Evolutionary conservation across 768 basidiomycete genomes (phyloP).

Genomic region (Clitopilus hobsonii): DNA sequence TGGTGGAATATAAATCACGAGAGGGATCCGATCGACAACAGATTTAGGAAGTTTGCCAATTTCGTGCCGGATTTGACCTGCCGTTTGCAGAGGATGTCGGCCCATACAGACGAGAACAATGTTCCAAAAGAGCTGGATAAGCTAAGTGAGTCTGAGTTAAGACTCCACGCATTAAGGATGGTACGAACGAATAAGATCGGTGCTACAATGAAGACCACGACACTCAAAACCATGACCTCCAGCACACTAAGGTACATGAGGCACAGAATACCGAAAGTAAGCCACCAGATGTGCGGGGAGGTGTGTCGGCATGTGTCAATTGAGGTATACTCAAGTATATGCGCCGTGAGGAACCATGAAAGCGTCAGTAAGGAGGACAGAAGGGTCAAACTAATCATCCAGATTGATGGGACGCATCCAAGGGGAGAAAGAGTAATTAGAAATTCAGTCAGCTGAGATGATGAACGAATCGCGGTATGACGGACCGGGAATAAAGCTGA

Average conservation of each 20-base stretch:
- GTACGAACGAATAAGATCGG: conserved; percentile 73
- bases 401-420: conserved; percentile 8
- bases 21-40: conserved; percentile 73
- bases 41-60: conserved; percentile 69
- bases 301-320: conserved; percentile 66
- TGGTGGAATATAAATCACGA: conserved; percentile 82
- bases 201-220: conserved; percentile 74
- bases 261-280: conserved; percentile 74
- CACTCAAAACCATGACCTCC: conserved; percentile 67
- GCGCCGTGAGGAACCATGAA: conserved; percentile 79
- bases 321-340: conserved; percentile 76
- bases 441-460: conserved; percentile 14
- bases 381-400: conserved; percentile 45
- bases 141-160: not conserved
- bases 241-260: conserved; percentile 71
- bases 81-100: conserved; percentile 73
- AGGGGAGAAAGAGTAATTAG: conserved; percentile 5
- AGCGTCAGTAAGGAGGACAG: conserved; percentile 68
- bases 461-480: conserved; percentile 18
- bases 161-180: not conserved
- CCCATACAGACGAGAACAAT: conserved; percentile 76
- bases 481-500: conserved; percentile 35
- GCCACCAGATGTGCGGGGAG: conserved; percentile 85
- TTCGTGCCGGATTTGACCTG: conserved; percentile 70
- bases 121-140: conserved; percentile 64